These are phyloP conservation scores for Metroxylon sagu DNA, from an alignment of 176 grass and related monocot genomes.

Conservation along the genomic window DNA sequence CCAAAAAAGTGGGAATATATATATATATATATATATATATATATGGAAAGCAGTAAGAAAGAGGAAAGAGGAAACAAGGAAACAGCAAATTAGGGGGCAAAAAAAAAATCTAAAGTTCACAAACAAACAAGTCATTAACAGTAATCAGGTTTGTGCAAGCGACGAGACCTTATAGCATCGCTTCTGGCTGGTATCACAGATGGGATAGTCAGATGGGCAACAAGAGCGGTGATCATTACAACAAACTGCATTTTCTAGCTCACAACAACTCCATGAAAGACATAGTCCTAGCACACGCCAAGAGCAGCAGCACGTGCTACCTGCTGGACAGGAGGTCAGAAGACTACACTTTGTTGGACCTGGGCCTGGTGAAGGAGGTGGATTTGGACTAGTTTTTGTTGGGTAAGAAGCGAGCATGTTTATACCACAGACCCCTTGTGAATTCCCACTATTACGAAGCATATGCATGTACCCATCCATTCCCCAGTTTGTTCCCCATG, in stretches of 20 bases:
- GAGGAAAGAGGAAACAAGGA: no score
- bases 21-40: no score
- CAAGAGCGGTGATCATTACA: conserved; percentile 57
- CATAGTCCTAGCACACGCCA: conserved; percentile 66
- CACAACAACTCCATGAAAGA: conserved; percentile 90
- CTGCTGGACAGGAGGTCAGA: conserved; percentile 67
- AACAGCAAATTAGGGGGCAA: no score
- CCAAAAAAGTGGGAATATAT: no score
- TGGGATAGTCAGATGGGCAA: conserved; percentile 68
- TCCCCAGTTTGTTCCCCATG: conserved; percentile 87
- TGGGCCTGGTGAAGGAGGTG: conserved; percentile 72
- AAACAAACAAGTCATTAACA: no score
- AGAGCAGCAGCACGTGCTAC: conserved; percentile 75
- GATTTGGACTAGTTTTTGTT: conserved; percentile 67
- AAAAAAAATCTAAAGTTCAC: no score
- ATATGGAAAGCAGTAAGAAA: no score
- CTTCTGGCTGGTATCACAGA: conserved; percentile 40
- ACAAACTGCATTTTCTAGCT: background rate
- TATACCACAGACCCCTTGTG: conserved; percentile 67
- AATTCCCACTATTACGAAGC: conserved; percentile 47
- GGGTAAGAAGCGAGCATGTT: conserved; percentile 89
- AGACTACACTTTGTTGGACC: conserved; percentile 75
- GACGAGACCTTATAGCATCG: conserved; percentile 54
- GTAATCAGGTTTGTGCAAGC: background rate
- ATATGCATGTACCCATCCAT: conserved; percentile 86